Evolutionary conservation across 2,329 filamentous ascomycete genomes (phyloP).

Genomic region (Xylariaceae sp.): DNA sequence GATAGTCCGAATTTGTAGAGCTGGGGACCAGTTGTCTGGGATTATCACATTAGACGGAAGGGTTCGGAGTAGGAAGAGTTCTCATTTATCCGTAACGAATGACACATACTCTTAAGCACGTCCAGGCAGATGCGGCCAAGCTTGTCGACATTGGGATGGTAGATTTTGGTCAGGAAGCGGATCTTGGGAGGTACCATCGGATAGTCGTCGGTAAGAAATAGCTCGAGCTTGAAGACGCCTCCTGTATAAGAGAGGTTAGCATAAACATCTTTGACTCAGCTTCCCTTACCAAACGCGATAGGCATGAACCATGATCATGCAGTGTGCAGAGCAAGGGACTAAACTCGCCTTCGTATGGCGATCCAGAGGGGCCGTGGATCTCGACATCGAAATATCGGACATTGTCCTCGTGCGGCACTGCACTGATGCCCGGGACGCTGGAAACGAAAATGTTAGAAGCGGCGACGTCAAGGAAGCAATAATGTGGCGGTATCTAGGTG

Average conservation of each 20-base stretch:
- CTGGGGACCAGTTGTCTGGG: constrained; percentile 95
- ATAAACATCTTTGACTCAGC: neutral
- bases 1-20: constrained; percentile 95
- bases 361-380: constrained; percentile 86
- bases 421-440: constrained; percentile 93
- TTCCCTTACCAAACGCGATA: neutral
- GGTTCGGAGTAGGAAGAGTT: neutral
- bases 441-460: constrained; percentile 8
- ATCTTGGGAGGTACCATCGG: constrained; percentile 99
- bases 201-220: constrained; percentile 97
- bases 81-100: neutral
- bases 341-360: constrained; percentile 84
- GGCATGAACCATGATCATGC: neutral
- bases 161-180: constrained; percentile 97
- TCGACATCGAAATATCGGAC: constrained; percentile 97
- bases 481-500: constrained; percentile 1
- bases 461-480: neutral
- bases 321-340: neutral
- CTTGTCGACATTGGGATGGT: constrained; percentile 98
- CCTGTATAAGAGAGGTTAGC: constrained; percentile 33
- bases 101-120: constrained; percentile 79
- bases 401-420: constrained; percentile 93
- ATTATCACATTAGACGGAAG: constrained; percentile 6
- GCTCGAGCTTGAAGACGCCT: constrained; percentile 91
- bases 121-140: constrained; percentile 95